Conservation (phyloP, 345 rosid species). For the Noccaea bulbosa region DNA sequence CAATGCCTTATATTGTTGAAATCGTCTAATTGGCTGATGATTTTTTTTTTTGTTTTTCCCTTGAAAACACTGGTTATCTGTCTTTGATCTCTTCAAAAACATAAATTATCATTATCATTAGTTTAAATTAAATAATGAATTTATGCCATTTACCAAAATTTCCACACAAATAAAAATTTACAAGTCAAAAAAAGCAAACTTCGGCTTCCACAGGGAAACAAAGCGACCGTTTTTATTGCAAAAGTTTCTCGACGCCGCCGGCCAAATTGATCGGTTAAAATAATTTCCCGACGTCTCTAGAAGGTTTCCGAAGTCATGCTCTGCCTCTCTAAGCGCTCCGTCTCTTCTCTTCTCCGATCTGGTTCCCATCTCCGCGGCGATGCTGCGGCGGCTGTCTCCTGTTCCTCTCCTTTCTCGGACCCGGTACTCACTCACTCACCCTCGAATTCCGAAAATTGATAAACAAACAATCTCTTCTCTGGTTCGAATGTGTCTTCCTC, state of each 20-base stretch:
- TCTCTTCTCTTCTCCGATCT: conserved; percentile 35
- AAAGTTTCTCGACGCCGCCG: not conserved
- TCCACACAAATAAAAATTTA: no score
- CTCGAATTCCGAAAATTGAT: not conserved
- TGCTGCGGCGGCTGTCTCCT: conserved; percentile 20
- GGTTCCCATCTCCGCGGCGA: conserved; percentile 25
- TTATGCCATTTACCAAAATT: no score
- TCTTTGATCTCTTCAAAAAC: no score
- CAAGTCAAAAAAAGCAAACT: not conserved
- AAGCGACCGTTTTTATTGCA: not conserved
- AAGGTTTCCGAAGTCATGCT: conserved; percentile 29
- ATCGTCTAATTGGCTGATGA: no score
- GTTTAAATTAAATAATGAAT: no score
- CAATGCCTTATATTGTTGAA: no score
- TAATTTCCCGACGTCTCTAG: not conserved
- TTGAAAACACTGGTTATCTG: no score
- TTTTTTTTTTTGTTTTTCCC: no score
- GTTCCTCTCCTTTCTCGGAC: conserved; percentile 23
- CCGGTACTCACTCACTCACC: conserved; percentile 8
- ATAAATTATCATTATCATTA: no score
- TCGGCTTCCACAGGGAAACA: not conserved
- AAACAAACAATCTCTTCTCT: not conserved
- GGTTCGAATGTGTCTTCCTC: no score
- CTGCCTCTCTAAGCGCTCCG: conserved; percentile 33
- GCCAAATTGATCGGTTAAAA: conserved; percentile 5